Evolutionary conservation across 129 eudicot species (phyloP).

Genomic region (Flaveria robusta): DNA sequence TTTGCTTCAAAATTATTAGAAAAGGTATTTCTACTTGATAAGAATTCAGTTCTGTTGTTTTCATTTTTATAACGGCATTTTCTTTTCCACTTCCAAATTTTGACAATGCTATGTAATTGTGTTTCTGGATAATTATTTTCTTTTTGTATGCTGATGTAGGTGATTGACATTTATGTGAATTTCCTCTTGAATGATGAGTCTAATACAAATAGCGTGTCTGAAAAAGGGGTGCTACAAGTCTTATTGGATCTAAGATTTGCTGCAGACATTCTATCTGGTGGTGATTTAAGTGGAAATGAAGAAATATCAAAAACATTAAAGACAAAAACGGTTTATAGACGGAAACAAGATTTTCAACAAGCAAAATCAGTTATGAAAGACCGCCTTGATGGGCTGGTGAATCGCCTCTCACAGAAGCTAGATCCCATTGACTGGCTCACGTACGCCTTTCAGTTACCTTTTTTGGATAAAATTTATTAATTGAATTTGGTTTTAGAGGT

Average conservation of each 20-base stretch:
- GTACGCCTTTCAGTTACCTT: constrained; percentile 42
- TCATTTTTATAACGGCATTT: neutral
- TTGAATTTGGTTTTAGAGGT: neutral
- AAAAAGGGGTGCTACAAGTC: constrained; percentile 84
- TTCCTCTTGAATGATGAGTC: constrained; percentile 53
- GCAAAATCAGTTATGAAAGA: constrained; percentile 57
- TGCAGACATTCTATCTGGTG: constrained; percentile 79
- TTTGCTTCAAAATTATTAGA: constrained; percentile 74
- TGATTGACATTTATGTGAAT: constrained; percentile 61
- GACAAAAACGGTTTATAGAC: constrained; percentile 54
- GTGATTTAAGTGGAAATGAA: constrained; percentile 53
- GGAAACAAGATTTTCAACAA: constrained; percentile 64
- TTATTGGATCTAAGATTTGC: constrained; percentile 83
- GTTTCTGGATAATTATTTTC: constrained; percentile 10
- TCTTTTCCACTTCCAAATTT: too few relatives aligned
- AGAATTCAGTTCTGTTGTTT: neutral
- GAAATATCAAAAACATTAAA: constrained; percentile 47
- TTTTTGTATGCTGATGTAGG: constrained; percentile 46
- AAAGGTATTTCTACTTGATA: constrained; percentile 50
- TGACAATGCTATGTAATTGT: neutral
- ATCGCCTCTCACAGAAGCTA: constrained; percentile 72
- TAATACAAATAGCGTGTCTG: constrained; percentile 60
- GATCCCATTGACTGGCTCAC: constrained; percentile 99
- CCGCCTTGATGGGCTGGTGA: constrained; percentile 55
- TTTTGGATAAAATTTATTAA: neutral